phyloP scores from a whole-genome alignment of 2,329 filamentous ascomycete species.

The Akanthomyces muscarius region DNA sequence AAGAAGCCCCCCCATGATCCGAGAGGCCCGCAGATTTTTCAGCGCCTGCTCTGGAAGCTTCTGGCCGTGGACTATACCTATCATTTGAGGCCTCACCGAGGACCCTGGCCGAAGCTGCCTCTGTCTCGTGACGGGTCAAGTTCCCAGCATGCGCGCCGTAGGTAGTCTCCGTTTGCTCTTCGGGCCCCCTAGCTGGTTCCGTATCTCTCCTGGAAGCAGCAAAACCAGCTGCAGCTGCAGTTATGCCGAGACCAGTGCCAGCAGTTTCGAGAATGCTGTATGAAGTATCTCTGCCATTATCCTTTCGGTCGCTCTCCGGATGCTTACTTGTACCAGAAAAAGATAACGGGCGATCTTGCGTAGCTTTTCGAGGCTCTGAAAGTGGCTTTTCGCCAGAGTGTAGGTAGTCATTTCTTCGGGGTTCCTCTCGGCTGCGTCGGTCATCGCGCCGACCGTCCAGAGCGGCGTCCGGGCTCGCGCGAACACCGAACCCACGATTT shows the following conservation, averaged over 20 bases:
- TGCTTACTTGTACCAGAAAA: neutral
- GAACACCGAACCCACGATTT: conserved; percentile 50
- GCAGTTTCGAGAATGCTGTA: conserved; percentile 41
- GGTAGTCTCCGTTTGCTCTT: conserved; percentile 2
- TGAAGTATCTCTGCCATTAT: neutral
- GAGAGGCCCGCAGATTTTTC: neutral
- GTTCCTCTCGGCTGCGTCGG: conserved; percentile 33
- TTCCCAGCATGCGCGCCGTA: neutral
- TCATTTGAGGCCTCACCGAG: neutral
- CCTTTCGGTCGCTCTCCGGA: neutral
- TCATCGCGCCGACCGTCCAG: conserved; percentile 42
- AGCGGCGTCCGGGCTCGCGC: conserved; percentile 36
- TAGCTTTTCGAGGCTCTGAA: conserved; percentile 22
- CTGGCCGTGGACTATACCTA: neutral
- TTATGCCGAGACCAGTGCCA: conserved; percentile 44
- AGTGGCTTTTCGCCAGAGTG: conserved; percentile 14
- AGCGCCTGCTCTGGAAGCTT: neutral
- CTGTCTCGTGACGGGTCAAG: neutral
- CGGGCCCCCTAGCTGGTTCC: conserved; percentile 16
- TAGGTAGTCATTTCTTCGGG: conserved; percentile 26
- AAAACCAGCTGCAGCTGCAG: conserved; percentile 44
- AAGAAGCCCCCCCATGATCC: conserved; percentile 3
- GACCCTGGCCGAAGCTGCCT: neutral
- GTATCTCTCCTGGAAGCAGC: conserved; percentile 35
- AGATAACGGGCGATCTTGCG: neutral